Evolutionary conservation across 768 basidiomycete species (phyloP), one percentile per base, ranked within the genome.

Genomic region (Pleurotus platypus): DNA sequence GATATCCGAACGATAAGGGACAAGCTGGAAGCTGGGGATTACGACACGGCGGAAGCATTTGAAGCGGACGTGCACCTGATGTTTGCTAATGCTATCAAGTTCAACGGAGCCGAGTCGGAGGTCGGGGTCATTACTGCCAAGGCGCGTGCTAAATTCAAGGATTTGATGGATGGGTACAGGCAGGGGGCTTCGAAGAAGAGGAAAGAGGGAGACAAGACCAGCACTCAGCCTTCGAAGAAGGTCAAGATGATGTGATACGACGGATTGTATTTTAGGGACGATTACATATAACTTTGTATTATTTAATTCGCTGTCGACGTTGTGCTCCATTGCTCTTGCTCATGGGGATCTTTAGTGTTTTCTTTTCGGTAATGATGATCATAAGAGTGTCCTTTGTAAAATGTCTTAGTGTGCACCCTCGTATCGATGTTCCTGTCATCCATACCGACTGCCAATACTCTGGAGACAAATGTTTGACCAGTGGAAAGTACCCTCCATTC

Each of bases 31-130:
- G 74, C 73, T 35, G 93, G 94, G 74, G 89, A 87, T 69, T 95
- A 95, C 68, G 85, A 88, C 30, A 81, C 84, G 2, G 70, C 85
- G 51, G 89, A 90, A 46, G 84, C 84, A 2, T 86, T 96, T 64
- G 89, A 92, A 66, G 88, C 85, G 1, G 96, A 98, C 67, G 72
- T 95, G 55, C 83, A 88, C 45, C 79, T 95, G 43, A 96, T 98
- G 94, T 71, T 92, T 58, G 74, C 82, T 58, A 98, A 98, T 66
- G 92, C 95, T 13, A 81, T 90, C 68, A 82, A 79, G 54, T 98
- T 97, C 79, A 98, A 98, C 62, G 90, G 89, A 0, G 74, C 75
- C 1, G 85, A 87, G 46, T 90, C 90, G 2, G 88, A 91, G 57
- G 89, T 92, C n/a, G 92, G 87, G 13, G 66, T 73, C 43, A 72